Evolutionary conservation across 1,284 basidiomycete genomes (phyloP).

Genomic region (Boletus nobilissimus): DNA sequence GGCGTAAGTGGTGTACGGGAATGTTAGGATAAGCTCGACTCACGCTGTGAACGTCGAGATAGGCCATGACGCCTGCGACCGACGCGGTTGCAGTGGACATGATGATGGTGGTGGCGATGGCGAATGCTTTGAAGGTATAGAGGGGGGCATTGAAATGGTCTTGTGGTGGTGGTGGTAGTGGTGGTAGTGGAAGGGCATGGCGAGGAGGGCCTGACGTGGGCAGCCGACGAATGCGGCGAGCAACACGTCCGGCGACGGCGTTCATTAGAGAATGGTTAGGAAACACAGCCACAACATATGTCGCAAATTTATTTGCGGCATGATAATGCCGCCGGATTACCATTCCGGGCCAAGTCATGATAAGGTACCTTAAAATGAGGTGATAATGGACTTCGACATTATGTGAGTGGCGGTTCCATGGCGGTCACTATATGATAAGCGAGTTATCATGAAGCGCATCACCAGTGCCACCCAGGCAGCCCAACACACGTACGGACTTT

Average conservation of each 20-base stretch:
- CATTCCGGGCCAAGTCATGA: too few species aligned
- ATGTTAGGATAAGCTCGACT: conserved; percentile 26
- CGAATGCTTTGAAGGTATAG: conserved; percentile 57
- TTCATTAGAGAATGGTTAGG: not conserved
- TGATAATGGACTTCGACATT: too few species aligned
- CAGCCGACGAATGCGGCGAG: not conserved
- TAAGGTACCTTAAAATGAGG: too few species aligned
- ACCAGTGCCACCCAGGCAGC: too few species aligned
- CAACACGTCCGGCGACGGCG: not conserved
- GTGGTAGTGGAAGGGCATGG: not conserved
- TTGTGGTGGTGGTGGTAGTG: not conserved
- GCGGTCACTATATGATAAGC: too few species aligned
- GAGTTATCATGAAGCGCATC: too few species aligned
- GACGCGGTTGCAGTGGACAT: conserved; percentile 45
- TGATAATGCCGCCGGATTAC: too few species aligned
- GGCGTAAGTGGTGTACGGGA: not conserved
- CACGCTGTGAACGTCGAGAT: conserved; percentile 54
- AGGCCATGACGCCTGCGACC: conserved; percentile 53
- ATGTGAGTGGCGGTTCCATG: too few species aligned
- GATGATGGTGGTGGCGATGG: conserved; percentile 57
- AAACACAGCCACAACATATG: not conserved
- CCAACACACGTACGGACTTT: too few species aligned
- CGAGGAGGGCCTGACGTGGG: not conserved
- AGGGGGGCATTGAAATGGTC: conserved; percentile 53
- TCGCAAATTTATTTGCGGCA: too few species aligned